Evolutionary conservation across 1,284 basidiomycete genomes (phyloP), one percentile per base, ranked within the genome.

Genomic region (Xerocomus cyaneibrunnescens): DNA sequence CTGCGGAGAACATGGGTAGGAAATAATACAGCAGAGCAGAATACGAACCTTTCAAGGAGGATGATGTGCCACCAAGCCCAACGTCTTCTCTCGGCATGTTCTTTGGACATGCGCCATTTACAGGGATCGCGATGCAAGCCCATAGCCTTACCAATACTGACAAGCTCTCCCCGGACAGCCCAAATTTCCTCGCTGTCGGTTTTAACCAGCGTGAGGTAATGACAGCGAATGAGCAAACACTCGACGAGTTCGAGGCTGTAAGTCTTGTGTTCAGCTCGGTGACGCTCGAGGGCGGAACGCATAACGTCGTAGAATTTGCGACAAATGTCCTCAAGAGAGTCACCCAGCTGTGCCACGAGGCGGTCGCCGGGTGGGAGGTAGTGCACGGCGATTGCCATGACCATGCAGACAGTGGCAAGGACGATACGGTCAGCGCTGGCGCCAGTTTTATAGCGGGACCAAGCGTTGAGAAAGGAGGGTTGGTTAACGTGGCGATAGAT

Each of bases 11-110:
- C 56, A 50, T 55, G 46, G 54, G 45, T 21, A 16, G 40, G 48
- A 45, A 45, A 60, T 19, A 44, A 56, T 45, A 48, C n/a, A 42
- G 31, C 45, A 37, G 25, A 53, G 35, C 16, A 44, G 50, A 3
- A 48, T 17, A 68, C 78, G 46, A 43, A 86, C 84, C 88, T 76
- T 71, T 91, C 88, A 30, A 89, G 74, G 48, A 89, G 73, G 41
- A 91, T 70, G 56, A 89, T 85, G 68, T 91, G 87, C 89, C 89
- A 91, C 88, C 88, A 91, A 3, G 87, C 86, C 88, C 89, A 91
- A 42, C 89, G 75, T 48, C 88, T 75, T 52, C 89, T 78, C 65
- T 90, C 89, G 32, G 87, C 84, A 6, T 83, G 69, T 51, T 82
- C 83, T 51, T 77, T 75, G 37, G 77, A 77, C 76, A 89, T 85